These are phyloP conservation scores for Eleusine coracana DNA, from an alignment of 176 grass and related monocot genomes.

Conservation along the genomic window DNA sequence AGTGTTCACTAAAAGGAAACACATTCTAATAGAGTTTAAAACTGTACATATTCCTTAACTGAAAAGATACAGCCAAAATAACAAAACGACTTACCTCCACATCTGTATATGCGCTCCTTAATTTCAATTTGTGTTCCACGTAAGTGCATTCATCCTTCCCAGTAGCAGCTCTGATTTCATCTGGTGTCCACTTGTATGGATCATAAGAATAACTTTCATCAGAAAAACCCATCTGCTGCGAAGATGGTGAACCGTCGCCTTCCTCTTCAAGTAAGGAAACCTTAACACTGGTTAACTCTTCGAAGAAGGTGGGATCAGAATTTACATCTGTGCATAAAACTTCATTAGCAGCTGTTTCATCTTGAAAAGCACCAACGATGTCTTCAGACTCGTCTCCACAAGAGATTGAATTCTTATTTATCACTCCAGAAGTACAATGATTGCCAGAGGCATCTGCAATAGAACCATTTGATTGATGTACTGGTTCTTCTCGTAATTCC, in stretches of 20 bases:
- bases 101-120: slow-evolving; percentile 91
- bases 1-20: slow-evolving; percentile 25
- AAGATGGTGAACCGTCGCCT: slow-evolving; percentile 31
- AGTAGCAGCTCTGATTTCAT: slow-evolving; percentile 80
- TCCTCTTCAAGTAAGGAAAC: slow-evolving; percentile 35
- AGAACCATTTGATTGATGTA: slow-evolving; percentile 35
- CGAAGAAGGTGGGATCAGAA: slow-evolving; percentile 70
- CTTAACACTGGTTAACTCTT: slow-evolving; percentile 59
- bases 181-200: slow-evolving; percentile 73
- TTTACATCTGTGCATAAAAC: slow-evolving; percentile 43
- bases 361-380: slow-evolving; percentile 24
- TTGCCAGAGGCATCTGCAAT: slow-evolving; percentile 29
- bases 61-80: slow-evolving; percentile 33
- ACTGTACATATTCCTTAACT: slow-evolving; percentile 1
- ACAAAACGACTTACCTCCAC: slow-evolving; percentile 67
- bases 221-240: slow-evolving; percentile 25
- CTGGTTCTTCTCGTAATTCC: slow-evolving; percentile 21
- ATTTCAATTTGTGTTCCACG: slow-evolving; percentile 77
- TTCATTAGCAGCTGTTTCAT: slow-evolving; percentile 35
- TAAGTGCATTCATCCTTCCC: slow-evolving; percentile 74
- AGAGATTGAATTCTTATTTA: slow-evolving; percentile 26
- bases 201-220: slow-evolving; percentile 48
- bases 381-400: slow-evolving; percentile 27
- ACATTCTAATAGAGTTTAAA: not conserved
- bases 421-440: slow-evolving; percentile 39